Conservation (phyloP, 1,139 yeast species). For the Arxiozyma slooffiae region DNA sequence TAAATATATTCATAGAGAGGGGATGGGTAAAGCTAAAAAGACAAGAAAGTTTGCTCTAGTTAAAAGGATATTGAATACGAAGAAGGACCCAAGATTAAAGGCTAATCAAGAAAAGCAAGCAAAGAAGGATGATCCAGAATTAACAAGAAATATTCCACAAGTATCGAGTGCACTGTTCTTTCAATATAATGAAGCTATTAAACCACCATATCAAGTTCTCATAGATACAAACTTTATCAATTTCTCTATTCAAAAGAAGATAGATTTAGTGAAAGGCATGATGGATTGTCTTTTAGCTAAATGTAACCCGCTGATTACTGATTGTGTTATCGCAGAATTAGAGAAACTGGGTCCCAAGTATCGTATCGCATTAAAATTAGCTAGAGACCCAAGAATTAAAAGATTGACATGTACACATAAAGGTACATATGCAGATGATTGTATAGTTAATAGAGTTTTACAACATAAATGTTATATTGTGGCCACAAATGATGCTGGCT, state of each 20-base stretch:
- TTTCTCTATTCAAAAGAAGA: constrained; percentile 88
- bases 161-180: constrained; percentile 92
- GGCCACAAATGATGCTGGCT: constrained; percentile 97
- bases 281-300: constrained; percentile 93
- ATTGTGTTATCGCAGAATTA: constrained; percentile 95
- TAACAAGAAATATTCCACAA: constrained; percentile 84
- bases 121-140: constrained; percentile 58
- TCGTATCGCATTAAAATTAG: constrained; percentile 82
- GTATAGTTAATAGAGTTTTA: constrained; percentile 81
- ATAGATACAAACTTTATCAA: constrained; percentile 95
- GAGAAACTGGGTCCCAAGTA: constrained; percentile 92
- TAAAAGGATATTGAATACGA: constrained; percentile 59
- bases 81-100: constrained; percentile 60
- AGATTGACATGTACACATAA: constrained; percentile 82
- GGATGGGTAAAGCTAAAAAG: constrained; percentile 93
- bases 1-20: neutral
- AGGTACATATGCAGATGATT: constrained; percentile 98
- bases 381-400: constrained; percentile 86
- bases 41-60: constrained; percentile 93
- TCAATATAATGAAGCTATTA: constrained; percentile 86
- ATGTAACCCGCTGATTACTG: constrained; percentile 90
- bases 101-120: constrained; percentile 27
- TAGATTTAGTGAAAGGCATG: constrained; percentile 86
- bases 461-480: constrained; percentile 96
- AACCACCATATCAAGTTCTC: constrained; percentile 92